Conservation (phyloP, 2,329 filamentous ascomycete species). For the Penicillium sp. region DNA sequence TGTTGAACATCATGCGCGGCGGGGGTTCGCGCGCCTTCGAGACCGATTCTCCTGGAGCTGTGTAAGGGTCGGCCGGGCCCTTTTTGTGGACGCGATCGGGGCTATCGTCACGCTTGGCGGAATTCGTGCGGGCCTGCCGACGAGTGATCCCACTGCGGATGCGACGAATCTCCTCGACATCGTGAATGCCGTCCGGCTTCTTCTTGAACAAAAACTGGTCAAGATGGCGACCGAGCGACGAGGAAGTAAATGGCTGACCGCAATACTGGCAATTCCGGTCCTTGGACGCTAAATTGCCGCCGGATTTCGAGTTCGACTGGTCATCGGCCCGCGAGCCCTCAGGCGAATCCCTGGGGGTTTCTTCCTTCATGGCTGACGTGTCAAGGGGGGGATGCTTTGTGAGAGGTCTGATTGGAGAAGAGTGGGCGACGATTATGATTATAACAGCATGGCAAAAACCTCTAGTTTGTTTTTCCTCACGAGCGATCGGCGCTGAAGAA, state of each 20-base stretch:
- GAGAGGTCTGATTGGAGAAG: not conserved
- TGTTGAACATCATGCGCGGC: conserved; percentile 55
- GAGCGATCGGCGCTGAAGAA: not conserved
- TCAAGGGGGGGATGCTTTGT: not conserved
- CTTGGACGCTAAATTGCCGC: conserved; percentile 61
- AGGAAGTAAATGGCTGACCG: conserved; percentile 86
- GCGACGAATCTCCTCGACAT: conserved; percentile 85
- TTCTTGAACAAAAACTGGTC: conserved; percentile 93
- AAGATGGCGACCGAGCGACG: conserved; percentile 87
- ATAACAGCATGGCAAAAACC: conserved; percentile 4
- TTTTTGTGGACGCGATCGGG: conserved; percentile 60
- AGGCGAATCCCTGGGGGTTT: conserved; percentile 31
- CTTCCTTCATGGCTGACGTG: conserved; percentile 16
- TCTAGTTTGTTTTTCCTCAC: not conserved
- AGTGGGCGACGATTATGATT: not conserved
- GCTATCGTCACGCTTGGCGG: conserved; percentile 57
- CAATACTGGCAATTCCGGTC: conserved; percentile 90
- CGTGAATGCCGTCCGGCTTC: conserved; percentile 89
- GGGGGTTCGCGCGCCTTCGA: conserved; percentile 38
- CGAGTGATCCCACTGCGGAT: conserved; percentile 83
- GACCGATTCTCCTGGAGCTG: conserved; percentile 36
- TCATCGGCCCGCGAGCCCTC: conserved; percentile 42
- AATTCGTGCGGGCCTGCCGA: conserved; percentile 71
- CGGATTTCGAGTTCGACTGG: conserved; percentile 27
- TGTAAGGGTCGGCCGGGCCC: conserved; percentile 32